Conservation (phyloP, 148 eudicot genomes). For the Vaccinium darrowii region DNA sequence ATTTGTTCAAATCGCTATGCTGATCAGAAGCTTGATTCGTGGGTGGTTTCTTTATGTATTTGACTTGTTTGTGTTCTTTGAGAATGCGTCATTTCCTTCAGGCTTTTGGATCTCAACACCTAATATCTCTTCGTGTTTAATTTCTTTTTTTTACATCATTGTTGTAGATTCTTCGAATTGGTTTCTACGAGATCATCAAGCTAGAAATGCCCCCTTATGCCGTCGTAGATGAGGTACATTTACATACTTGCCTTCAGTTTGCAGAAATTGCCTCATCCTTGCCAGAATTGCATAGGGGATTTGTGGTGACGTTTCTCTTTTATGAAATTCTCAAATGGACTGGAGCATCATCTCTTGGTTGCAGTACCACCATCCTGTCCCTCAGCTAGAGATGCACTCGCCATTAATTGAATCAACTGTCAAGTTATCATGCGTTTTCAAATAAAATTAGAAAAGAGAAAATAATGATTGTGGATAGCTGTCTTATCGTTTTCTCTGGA, state of each 20-base stretch:
- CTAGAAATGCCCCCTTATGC: slow-evolving; percentile 93
- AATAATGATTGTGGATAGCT: background rate
- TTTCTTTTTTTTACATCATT: background rate
- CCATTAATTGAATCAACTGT: background rate
- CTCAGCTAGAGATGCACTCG: background rate
- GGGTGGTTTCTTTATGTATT: slow-evolving; percentile 1
- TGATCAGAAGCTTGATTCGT: background rate
- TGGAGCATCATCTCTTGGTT: background rate
- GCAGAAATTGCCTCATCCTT: background rate
- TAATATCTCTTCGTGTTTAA: background rate
- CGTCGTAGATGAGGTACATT: slow-evolving; percentile 84
- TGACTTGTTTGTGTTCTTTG: background rate
- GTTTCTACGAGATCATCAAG: slow-evolving; percentile 86
- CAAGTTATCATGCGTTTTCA: background rate
- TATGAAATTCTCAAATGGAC: background rate
- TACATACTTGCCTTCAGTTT: background rate
- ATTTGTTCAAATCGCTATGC: background rate
- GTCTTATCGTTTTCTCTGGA: background rate
- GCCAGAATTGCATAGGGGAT: slow-evolving; percentile 4
- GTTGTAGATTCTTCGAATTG: slow-evolving; percentile 83
- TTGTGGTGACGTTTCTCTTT: slow-evolving; percentile 7
- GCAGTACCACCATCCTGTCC: background rate
- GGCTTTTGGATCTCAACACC: background rate
- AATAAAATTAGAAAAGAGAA: background rate
- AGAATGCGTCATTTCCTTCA: background rate